Conservation (phyloP, 768 basidiomycete species). For the Trametes meyenii region DNA sequence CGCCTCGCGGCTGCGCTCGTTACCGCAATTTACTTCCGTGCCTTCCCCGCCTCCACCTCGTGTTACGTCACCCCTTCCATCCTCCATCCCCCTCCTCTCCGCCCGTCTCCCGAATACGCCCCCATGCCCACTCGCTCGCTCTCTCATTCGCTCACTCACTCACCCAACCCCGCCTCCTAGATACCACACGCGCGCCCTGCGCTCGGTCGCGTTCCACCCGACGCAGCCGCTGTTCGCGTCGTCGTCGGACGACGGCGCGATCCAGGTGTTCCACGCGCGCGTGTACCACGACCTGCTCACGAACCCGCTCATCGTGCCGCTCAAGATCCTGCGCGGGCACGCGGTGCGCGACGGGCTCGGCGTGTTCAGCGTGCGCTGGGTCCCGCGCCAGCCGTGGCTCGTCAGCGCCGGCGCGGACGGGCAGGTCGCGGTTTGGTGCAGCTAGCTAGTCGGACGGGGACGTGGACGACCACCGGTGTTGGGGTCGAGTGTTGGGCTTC, state of each 20-base stretch:
- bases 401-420: conserved; percentile 94
- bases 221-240: conserved; percentile 95
- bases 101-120: neutral
- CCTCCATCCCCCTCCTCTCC: neutral
- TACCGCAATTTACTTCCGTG: neutral
- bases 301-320: conserved; percentile 95
- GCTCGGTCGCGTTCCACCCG: conserved; percentile 91
- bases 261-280: conserved; percentile 95
- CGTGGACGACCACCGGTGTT: too few relatives aligned
- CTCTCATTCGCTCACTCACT: conserved; percentile 2
- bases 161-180: conserved; percentile 41
- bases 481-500: too few relatives aligned
- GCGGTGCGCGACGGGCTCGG: conserved; percentile 83
- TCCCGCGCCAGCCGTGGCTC: conserved; percentile 88
- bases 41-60: neutral
- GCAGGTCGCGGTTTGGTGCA: conserved; percentile 85
- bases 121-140: too few relatives aligned
- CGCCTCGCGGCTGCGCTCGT: neutral
- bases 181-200: conserved; percentile 92
- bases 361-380: conserved; percentile 91
- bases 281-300: conserved; percentile 96
- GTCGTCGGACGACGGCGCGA: conserved; percentile 94
- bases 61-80: neutral
- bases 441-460: conserved; percentile 40
- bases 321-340: conserved; percentile 97